Conservation (phyloP, 2,329 filamentous ascomycete genomes). For the Phyllosticta citriasiana region DNA sequence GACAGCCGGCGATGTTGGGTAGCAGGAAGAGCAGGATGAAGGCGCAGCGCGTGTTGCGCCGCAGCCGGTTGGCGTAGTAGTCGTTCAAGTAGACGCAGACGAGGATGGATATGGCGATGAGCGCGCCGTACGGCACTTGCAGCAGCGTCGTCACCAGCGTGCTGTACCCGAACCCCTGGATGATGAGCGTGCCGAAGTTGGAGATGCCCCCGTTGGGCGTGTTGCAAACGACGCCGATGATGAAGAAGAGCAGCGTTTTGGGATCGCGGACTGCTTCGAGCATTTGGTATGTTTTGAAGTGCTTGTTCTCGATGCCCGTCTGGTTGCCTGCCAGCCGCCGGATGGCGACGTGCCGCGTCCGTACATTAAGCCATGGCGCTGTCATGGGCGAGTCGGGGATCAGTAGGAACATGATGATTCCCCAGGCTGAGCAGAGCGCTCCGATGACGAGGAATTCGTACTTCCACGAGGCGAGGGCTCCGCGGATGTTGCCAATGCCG, state of each 20-base stretch:
- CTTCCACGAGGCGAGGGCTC: slow-evolving; percentile 50
- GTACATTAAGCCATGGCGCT: slow-evolving; percentile 15
- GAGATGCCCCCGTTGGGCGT: slow-evolving; percentile 35
- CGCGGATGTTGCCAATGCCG: slow-evolving; percentile 50
- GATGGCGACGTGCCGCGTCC: slow-evolving; percentile 17
- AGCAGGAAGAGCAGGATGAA: slow-evolving; percentile 10
- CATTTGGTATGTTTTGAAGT: slow-evolving; percentile 39
- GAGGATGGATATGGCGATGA: slow-evolving; percentile 18
- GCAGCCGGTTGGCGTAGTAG: slow-evolving; percentile 5
- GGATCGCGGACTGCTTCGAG: slow-evolving; percentile 35
- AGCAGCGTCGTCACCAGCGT: slow-evolving; percentile 27
- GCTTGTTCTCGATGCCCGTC: slow-evolving; percentile 42
- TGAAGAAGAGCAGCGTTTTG: slow-evolving; percentile 34
- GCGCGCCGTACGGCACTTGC: slow-evolving; percentile 18
- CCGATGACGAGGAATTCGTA: slow-evolving; percentile 58
- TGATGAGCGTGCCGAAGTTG: slow-evolving; percentile 28
- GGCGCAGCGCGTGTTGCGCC: slow-evolving; percentile 8
- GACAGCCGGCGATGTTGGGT: slow-evolving; percentile 47
- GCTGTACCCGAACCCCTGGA: slow-evolving; percentile 33
- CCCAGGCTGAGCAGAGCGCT: slow-evolving; percentile 49
- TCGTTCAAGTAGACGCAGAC: slow-evolving; percentile 12
- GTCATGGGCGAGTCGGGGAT: slow-evolving; percentile 43
- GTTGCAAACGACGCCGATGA: slow-evolving; percentile 24
- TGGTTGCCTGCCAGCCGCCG: slow-evolving; percentile 38
- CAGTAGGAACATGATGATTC: slow-evolving; percentile 46